Evolutionary conservation across 306 rosid genomes (phyloP).

Genomic region (Pyrus communis): DNA sequence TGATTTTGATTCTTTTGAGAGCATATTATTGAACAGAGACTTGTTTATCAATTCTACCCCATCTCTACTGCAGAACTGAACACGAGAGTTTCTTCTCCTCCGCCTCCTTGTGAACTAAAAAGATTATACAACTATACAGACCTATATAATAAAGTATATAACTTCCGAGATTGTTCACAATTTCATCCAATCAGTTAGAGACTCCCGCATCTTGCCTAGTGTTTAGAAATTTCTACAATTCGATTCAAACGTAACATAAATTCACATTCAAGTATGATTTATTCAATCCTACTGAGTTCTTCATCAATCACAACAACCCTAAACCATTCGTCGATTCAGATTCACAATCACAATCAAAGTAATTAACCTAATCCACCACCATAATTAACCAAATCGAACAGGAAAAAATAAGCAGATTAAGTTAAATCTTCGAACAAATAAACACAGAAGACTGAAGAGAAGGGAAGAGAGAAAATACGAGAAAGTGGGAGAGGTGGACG

Average conservation of each 20-base stretch:
- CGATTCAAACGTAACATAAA: neutral
- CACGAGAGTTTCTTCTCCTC: slow-evolving; percentile 5
- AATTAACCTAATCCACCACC: neutral
- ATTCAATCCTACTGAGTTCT: neutral
- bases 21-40: neutral
- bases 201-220: neutral
- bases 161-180: neutral
- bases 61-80: neutral
- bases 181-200: neutral
- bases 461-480: slow-evolving; percentile 7
- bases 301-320: neutral
- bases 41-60: neutral
- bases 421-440: neutral
- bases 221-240: neutral
- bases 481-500: slow-evolving; percentile 34
- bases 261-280: neutral
- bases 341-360: neutral
- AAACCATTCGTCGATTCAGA: neutral
- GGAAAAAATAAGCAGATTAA: neutral
- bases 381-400: neutral
- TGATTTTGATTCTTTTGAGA: neutral
- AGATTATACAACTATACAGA: neutral
- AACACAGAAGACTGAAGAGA: neutral
- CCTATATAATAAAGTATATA: neutral
- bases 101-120: neutral